Evolutionary conservation across 768 basidiomycete species (phyloP).

Genomic region (Cystobasidiopsis lactophilus): DNA sequence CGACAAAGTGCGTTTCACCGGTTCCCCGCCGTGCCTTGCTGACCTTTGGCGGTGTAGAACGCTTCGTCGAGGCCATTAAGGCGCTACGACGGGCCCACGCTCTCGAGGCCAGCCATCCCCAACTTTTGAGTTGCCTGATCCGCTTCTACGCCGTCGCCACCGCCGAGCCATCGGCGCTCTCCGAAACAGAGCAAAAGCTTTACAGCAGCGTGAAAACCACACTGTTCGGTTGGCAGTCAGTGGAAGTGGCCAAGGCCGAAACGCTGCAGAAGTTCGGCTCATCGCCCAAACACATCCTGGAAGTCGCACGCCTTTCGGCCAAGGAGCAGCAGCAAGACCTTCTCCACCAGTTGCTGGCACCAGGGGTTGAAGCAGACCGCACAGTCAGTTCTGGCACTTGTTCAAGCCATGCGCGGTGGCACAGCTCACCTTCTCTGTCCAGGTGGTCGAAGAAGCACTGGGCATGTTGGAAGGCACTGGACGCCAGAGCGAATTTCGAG

Average conservation of each 20-base stretch:
- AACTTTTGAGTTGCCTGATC: not conserved
- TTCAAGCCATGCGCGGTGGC: not conserved
- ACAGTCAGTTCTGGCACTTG: not conserved
- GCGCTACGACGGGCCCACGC: constrained; percentile 32
- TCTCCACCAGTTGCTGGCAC: not conserved
- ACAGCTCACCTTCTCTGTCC: not conserved
- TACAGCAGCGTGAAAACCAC: not conserved
- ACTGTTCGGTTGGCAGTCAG: not conserved
- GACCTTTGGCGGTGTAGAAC: constrained; percentile 31
- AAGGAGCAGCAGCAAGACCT: not conserved
- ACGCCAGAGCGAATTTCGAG: not conserved
- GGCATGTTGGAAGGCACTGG: not conserved
- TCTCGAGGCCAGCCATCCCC: not conserved
- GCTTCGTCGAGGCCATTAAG: constrained; percentile 52
- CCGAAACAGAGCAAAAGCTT: not conserved
- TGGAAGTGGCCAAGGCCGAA: not conserved
- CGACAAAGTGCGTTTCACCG: constrained; percentile 41
- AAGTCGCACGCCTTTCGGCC: not conserved
- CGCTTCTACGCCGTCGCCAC: not conserved
- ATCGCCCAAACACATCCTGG: not conserved
- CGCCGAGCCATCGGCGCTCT: not conserved
- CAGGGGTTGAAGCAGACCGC: not conserved
- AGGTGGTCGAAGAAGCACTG: not conserved
- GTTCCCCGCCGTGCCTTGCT: not conserved
- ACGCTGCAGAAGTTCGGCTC: not conserved